These are phyloP conservation scores for Sextonia rubra DNA, from an alignment of 164 flowering plant species.

Conservation along the genomic window DNA sequence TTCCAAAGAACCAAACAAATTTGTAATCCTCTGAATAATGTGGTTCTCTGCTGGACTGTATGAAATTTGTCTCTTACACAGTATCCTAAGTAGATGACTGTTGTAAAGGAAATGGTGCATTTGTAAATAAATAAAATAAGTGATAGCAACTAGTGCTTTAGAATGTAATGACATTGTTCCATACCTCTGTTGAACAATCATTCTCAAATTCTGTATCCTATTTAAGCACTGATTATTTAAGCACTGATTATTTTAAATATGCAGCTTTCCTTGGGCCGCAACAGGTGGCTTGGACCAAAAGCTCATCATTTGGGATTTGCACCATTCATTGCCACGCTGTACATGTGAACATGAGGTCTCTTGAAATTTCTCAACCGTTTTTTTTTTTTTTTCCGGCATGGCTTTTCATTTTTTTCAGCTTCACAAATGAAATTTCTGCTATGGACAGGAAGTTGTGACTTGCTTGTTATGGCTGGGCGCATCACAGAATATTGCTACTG, in stretches of 20 bases:
- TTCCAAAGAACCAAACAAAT: too few species aligned
- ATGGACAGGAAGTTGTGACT: slow-evolving; percentile 64
- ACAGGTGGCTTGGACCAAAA: slow-evolving; percentile 81
- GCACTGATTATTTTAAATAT: slow-evolving; percentile 4
- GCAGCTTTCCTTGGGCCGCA: slow-evolving; percentile 74
- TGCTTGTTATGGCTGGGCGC: slow-evolving; percentile 74
- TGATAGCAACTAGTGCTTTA: neutral
- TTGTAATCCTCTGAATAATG: too few species aligned
- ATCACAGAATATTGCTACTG: slow-evolving; percentile 62
- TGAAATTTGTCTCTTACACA: too few species aligned
- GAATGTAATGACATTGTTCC: neutral
- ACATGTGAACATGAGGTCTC: slow-evolving; percentile 77
- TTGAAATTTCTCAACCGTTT: neutral
- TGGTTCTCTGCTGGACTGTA: too few species aligned
- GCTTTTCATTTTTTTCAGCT: neutral
- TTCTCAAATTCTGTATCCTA: neutral
- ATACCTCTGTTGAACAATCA: neutral
- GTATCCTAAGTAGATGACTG: too few species aligned
- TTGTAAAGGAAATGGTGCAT: too few species aligned
- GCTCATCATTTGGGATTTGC: slow-evolving; percentile 81
- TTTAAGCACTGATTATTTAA: neutral
- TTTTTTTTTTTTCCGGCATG: neutral
- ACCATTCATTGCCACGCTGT: slow-evolving; percentile 54
- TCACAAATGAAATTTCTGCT: neutral
- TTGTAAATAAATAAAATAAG: too few species aligned